A percentile compares a stretch with the other conserved stretches of the same genome.
Conservation (phyloP, 2,329 filamentous ascomycete genomes). For the Neurospora sp. region DNA sequence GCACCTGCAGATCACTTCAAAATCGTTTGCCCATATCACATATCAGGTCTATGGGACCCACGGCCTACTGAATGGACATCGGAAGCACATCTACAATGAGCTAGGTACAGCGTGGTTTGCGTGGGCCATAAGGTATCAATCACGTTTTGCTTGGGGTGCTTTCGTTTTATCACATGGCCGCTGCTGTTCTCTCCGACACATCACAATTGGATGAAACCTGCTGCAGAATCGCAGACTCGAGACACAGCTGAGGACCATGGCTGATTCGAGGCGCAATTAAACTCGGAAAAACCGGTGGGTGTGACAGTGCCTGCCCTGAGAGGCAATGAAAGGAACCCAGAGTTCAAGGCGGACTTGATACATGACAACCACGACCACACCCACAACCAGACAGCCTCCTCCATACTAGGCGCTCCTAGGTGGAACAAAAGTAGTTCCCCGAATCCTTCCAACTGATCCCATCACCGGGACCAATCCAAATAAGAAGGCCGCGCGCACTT, state of each 20-base stretch:
- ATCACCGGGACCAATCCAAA: not conserved
- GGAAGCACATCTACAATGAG: not conserved
- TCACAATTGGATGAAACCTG: not conserved
- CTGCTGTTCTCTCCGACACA: not conserved
- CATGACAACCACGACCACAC: not conserved
- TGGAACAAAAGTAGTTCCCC: not conserved
- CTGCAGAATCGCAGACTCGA: not conserved
- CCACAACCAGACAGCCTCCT: not conserved
- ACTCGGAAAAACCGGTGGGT: not conserved
- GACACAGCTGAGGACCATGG: not conserved
- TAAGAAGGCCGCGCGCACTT: not conserved
- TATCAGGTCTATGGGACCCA: not conserved
- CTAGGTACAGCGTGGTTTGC: not conserved
- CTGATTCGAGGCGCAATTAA: not conserved
- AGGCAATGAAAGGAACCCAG: not conserved
- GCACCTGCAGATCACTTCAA: not conserved
- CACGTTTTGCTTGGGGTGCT: not conserved
- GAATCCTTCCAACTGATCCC: not conserved
- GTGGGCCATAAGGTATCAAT: not conserved
- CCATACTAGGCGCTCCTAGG: not conserved
- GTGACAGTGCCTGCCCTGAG: not conserved
- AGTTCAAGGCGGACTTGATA: not conserved
- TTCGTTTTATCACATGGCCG: not conserved
- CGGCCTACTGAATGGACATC: not conserved
- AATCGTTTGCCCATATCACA: not conserved